Base-by-base conservation (phyloP, 2,329 filamentous ascomycete species). In the Coniochaeta hoffmannii region DNA sequence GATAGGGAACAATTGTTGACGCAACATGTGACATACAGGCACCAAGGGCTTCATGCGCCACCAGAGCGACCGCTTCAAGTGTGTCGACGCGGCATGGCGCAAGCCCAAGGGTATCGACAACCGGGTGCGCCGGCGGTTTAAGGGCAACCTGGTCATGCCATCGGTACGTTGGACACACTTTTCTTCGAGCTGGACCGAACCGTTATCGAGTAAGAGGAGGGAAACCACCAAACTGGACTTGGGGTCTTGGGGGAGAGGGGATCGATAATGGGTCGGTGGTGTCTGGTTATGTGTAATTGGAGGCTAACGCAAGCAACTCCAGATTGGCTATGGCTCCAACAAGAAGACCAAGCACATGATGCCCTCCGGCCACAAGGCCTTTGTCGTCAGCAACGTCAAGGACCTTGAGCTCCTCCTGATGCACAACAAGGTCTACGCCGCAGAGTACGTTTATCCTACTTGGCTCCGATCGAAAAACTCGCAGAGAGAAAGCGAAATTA, bases 101-200 rank as follows among this genome's bases (percentile, higher is more conserved):
- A 99, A 97, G 86, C 94, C 94, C 68, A 99, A 99, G 90, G 94
- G 94, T 90, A 99, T 99, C 79, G 94, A 99, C 82, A 96, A 92
- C 83, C 83, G 89, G 72, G 93, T 99, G 75, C 89, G 94, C 76
- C 87, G 94, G 84, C 90, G 94, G 68, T 99, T 99, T 85, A 91
- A 90, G 80, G 90, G 94, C 73, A 90, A 89, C 80, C 88, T 88
- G 78, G 85, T 86, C 72, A 97, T 99, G 93, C 94, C 94, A 79
- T 96, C 91, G 83, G 93, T 97, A 92, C 75, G 90, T 85, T 64
- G 53, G 38, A 14, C 24, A 53, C 17, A 46, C 22, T 34, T 59
- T 53, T 22, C 17, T 17, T 17, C n/a, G n/a, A n/a, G 14, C 14
- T 14, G 12, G 24, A 19, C 4, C 46, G 14, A 22, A 34, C 19